Base-by-base conservation (phyloP, 371 early-diverging fungal genomes). In the Massospora cicadina region DNA sequence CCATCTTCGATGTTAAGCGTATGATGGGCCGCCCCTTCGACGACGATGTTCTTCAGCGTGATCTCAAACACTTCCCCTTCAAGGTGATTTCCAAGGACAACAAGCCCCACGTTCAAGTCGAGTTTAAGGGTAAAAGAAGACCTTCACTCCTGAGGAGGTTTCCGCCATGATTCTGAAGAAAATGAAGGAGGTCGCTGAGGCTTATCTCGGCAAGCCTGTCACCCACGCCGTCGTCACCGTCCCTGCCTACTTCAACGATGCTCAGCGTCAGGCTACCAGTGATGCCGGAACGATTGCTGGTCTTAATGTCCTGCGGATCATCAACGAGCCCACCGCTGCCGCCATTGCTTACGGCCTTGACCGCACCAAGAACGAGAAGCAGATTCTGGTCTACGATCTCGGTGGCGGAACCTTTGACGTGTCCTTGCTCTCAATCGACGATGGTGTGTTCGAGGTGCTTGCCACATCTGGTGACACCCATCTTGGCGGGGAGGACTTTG, bases 331-430 rank as follows among this genome's bases (percentile, higher is more conserved):
- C 61, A 91, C 91, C 64, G 93, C 95, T 65, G 93, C 95, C 66
- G 90, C 95, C 67, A 88, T 92, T 68, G 91, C 93, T 59, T 92
- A 92, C 79, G 91, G 90, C 67, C 75, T 90, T 58, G 86, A 88
- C 77, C 82, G 77, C 27, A 71, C 71, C 56, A 74, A 67, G 59
- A 77, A 78, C 28, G 90, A 90, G 68, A 77, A 80, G 72, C 86
- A 79, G 65, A 78, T 89, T 27, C 81, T 92, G 63, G 89, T 96
- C 56, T 93, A 85, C 71, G 96, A 96, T 77, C 78, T 93, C 68
- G 96, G 94, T 76, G 94, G 96, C 78, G 96, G 94, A 78, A 93
- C 94, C 55, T 88, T 92, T 72, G 94, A 95, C 80, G 87, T 95
- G 30, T 91, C 93, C 27, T 79, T 91, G 31, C 72, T 93, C 62